Evolutionary conservation across 1,139 yeast genomes (phyloP), one percentile per base, ranked within the genome.

Genomic region (Saccharomycopsis hybrid): DNA sequence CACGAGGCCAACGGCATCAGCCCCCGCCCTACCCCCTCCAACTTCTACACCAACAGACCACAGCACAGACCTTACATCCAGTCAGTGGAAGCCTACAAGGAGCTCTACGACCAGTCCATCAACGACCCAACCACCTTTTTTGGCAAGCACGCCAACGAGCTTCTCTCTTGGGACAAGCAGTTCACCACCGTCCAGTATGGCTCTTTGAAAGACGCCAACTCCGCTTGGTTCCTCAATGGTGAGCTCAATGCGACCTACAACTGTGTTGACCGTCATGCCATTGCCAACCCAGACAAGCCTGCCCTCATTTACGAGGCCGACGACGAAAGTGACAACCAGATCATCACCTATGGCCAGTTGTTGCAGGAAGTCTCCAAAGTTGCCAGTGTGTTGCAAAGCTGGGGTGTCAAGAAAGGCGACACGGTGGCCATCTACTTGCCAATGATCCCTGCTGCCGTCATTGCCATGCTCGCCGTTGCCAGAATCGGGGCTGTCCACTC

Each of bases 401-500:
- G 95, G 88, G 97, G 97, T 56, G 82, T 92, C 61, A 69, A 73
- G 59, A 87, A 87, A 68, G 97, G 98, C 65, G 98, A 92, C 66
- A 87, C 95, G 42, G 97, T 92, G 54, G 97, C 97, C 55, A 84
- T 92, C 58, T 92, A 92, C 71, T 72, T 92, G 71, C 98, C 98
- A 64, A 92, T 92, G 97, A 89, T 88, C 56, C 88, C 97, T 51
- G 96, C 89, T 69, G 96, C 97, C 48, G 79, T 92, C 54, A 77
- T 92, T 59, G 90, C 98, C 57, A 83, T 92, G 86, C 76, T 92
- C 63, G 97, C 98, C 49, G 86, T 89, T 61, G 90, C 87, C 47
- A 84, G 98, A 72, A 72, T 92, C 57, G 98, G 98, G 68, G 98
- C 98, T 47, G 75, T 89, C 59, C 98, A 92, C 72, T 86, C 97